A percentile compares a stretch with the other conserved stretches of the same genome.
phyloP scores from a whole-genome alignment of 371 early-diverging fungal genomes.

The Rhizopus arrhizus region DNA sequence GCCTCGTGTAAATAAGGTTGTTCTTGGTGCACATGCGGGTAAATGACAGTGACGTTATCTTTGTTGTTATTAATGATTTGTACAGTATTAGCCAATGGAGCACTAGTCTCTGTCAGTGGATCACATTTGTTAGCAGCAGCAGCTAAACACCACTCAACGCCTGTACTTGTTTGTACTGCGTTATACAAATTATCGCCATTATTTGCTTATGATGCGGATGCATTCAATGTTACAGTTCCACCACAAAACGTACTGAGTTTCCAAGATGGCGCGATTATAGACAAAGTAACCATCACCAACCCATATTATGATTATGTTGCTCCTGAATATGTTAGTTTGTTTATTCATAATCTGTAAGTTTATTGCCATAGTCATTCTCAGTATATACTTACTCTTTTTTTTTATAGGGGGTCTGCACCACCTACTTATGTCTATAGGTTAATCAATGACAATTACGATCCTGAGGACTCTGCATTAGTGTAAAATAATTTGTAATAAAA shows the following conservation, averaged over 20 bases:
- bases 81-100: slow-evolving; percentile 89
- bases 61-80: no score
- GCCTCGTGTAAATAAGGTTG: slow-evolving; percentile 97
- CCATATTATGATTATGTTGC: slow-evolving; percentile 91
- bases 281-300: slow-evolving; percentile 77
- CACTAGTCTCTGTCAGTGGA: slow-evolving; percentile 83
- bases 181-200: slow-evolving; percentile 86
- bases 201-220: slow-evolving; percentile 86
- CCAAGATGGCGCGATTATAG: slow-evolving; percentile 78
- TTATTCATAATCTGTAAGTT: slow-evolving; percentile 88
- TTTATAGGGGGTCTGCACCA: slow-evolving; percentile 47
- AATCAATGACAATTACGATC: slow-evolving; percentile 74
- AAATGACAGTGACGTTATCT: neutral
- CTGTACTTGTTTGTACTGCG: slow-evolving; percentile 85
- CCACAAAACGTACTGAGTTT: slow-evolving; percentile 83
- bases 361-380: neutral
- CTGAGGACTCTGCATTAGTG: slow-evolving; percentile 38
- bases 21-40: slow-evolving; percentile 86
- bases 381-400: neutral
- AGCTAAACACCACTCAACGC: slow-evolving; percentile 89
- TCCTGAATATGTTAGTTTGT: slow-evolving; percentile 85
- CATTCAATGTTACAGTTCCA: slow-evolving; percentile 73
- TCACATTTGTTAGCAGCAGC: slow-evolving; percentile 85
- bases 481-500: no score
- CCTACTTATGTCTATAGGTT: slow-evolving; percentile 64